Evolutionary conservation across 306 rosid genomes (phyloP), one percentile per base, ranked within the genome.

Genomic region (cucumber (Cucumis sativus)): DNA sequence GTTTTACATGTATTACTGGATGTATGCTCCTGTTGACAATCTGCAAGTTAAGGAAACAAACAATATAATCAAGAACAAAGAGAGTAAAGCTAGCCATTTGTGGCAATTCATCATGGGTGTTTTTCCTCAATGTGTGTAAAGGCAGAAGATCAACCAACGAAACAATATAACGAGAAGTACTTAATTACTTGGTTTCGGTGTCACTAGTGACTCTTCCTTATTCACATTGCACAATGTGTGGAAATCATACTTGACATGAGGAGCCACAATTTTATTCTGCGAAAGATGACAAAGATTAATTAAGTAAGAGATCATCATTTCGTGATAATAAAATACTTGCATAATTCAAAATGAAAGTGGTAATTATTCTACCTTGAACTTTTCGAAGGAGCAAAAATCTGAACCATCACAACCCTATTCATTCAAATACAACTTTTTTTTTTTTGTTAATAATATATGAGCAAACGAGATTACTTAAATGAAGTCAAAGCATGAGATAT

Each of bases 391-490:
- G 69, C 97, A 95, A 85, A 95, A 79, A 87, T 89, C 91, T 23
- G 85, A 90, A 62, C 90, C 91, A 59, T 77, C 85, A 81, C 98
- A 95, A 75, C 93, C 98, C 98, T 95, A 84, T 37, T 52, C 56
- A 81, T 17, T 47, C 30, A 79, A 80, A 77, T 54, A 25, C 60
- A 74, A n/a, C 70, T 1, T 40, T 10, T 11, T 0, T 75, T 1
- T 40, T 10, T 11, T 0, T 47, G 52, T 47, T 28, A 28, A 28
- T 47, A 11, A 15, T 4, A 47, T 47, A 10, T 14, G 5, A 47
- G 5, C 52, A 10, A 10, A 47, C 52, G 1, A 10, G 15, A 47
- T 28, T 28, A 47, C 30, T 41, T 68, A 20, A 68, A 2, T 7
- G 23, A 25, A 23, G 59, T 13, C 7, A 21, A 70, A 23, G 49